Evolutionary conservation across 768 basidiomycete species (phyloP), one percentile per base, ranked within the genome.

Genomic region (Xanthoconium purpureum): DNA sequence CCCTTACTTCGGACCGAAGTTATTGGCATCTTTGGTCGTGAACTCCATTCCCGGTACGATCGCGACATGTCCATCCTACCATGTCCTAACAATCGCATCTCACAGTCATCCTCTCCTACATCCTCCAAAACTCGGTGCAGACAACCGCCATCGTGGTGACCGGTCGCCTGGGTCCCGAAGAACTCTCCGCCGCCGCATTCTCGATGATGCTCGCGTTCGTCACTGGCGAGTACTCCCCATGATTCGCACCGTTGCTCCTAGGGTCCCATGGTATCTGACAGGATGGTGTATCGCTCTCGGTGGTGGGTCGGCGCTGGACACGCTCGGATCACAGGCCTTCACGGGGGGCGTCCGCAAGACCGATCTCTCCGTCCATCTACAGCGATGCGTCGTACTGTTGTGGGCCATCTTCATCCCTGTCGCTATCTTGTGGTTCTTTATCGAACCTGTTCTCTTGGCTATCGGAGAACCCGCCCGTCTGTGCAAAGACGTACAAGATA

Each of bases 251-350:
- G 52, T 61, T 24, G 54, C 63, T 46, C 63, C 56, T 66, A 73
- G 77, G 80, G 79, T 84, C 82, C 81, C 80, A 82, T 77, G 66
- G 81, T 75, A 32, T 58, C 49, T 55, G 63, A 54, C 69, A 89
- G 88, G 88, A 39, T 89, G 88, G 87, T 84, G 82, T 64, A 77
- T 90, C 53, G 88, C 87, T 12, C 77, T 90, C 18, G 88, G 88
- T 14, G 88, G 88, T n/a, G 85, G 87, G 0, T 88, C 87, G 4
- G 87, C 86, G 9, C 76, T 90, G 36, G 88, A 90, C 66, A 91
- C 89, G 0, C 75, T 90, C 53, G 88, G 88, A 39, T 89, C 89
- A 1, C 86, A 88, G 63, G 81, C 89, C 2, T 91, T 84, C 71
- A 89, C 87, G 13, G 85, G 85, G 28, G 80, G 84, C 35, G 73